Evolutionary conservation across 805 yeast species (phyloP).

Genomic region (Teunomyces gatunensis): DNA sequence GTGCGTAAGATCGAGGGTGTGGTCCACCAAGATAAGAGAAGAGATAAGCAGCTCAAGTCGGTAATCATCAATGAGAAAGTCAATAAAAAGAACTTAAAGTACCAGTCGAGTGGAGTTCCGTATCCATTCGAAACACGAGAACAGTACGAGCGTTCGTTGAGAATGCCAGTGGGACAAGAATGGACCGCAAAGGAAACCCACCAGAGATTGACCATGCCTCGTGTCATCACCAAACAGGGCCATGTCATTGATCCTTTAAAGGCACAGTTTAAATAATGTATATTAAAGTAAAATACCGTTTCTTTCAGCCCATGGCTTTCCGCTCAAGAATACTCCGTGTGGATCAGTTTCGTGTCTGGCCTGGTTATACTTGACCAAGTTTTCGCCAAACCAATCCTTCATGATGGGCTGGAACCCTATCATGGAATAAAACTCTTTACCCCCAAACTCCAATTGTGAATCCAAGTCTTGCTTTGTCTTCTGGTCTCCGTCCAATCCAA

Average conservation of each 20-base stretch:
- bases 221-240: constrained; percentile 83
- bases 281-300: constrained; percentile 57
- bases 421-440: constrained; percentile 64
- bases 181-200: constrained; percentile 90
- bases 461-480: constrained; percentile 33
- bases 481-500: constrained; percentile 51
- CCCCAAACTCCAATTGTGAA: constrained; percentile 40
- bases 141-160: constrained; percentile 89
- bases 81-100: constrained; percentile 81
- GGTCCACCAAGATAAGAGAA: constrained; percentile 65
- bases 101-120: constrained; percentile 87
- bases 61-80: constrained; percentile 88
- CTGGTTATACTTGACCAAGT: constrained; percentile 56
- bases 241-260: constrained; percentile 86
- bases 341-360: constrained; percentile 76
- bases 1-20: constrained; percentile 77
- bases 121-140: constrained; percentile 91
- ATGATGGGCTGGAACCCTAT: constrained; percentile 71
- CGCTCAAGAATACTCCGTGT: constrained; percentile 72
- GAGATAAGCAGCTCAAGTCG: constrained; percentile 69
- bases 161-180: constrained; percentile 97
- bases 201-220: constrained; percentile 86
- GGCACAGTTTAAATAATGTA: constrained; percentile 64
- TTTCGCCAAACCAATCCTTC: constrained; percentile 77
- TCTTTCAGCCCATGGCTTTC: constrained; percentile 74